Conservation (phyloP, 1,139 yeast species). For the Diutina rugosa region DNA sequence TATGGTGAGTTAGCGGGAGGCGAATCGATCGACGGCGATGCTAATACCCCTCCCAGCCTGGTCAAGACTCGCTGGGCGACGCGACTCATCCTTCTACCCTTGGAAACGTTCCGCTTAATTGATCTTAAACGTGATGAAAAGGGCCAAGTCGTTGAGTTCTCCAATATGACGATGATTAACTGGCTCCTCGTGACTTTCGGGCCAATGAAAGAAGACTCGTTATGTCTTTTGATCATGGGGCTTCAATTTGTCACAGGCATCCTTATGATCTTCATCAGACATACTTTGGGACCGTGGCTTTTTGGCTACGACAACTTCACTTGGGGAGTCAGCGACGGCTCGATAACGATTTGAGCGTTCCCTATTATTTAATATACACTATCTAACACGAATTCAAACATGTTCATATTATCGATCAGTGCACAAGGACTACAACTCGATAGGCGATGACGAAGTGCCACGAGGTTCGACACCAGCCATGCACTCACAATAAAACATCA, state of each 20-base stretch:
- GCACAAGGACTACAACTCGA: too few relatives aligned
- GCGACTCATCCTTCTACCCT: conserved; percentile 2
- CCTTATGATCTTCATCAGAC: conserved; percentile 59
- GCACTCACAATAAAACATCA: too few relatives aligned
- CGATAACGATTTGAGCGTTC: background rate
- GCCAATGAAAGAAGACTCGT: conserved; percentile 71
- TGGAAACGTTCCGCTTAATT: conserved; percentile 22
- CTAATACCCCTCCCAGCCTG: background rate
- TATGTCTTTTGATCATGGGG: conserved; percentile 46
- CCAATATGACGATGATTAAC: conserved; percentile 83
- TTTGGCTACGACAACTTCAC: conserved; percentile 80
- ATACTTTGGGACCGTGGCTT: conserved; percentile 71
- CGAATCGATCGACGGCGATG: background rate
- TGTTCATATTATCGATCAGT: too few relatives aligned
- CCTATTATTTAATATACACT: too few relatives aligned
- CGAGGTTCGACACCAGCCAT: too few relatives aligned
- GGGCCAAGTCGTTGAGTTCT: conserved; percentile 33
- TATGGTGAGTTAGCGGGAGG: background rate
- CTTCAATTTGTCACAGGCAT: conserved; percentile 60
- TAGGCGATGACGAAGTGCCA: too few relatives aligned
- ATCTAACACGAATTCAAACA: too few relatives aligned
- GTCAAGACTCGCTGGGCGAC: conserved; percentile 6
- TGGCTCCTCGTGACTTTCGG: conserved; percentile 76
- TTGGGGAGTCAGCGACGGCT: conserved; percentile 25
- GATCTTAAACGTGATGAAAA: conserved; percentile 25